Evolutionary conservation across 2,329 filamentous ascomycete genomes (phyloP).

Genomic region (Phoma herbarum): DNA sequence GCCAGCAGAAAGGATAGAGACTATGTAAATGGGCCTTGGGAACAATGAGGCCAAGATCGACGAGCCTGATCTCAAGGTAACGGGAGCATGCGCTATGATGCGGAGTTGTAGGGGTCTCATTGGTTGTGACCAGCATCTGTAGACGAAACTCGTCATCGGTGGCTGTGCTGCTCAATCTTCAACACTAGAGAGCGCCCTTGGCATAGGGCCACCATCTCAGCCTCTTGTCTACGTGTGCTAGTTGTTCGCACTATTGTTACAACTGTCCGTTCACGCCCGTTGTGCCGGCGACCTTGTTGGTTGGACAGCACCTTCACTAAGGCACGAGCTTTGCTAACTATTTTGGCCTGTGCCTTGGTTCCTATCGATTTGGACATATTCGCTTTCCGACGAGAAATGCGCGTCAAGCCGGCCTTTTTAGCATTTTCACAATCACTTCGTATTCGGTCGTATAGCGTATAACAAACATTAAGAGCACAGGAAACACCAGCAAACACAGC

Average conservation of each 20-base stretch:
- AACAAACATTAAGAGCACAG: not conserved
- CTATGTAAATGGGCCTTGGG: not conserved
- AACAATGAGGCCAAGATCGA: not conserved
- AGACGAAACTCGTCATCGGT: slow-evolving; percentile 20
- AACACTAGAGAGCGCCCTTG: not conserved
- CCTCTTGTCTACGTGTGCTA: not conserved
- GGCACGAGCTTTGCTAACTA: not conserved
- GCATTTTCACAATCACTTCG: slow-evolving; percentile 1
- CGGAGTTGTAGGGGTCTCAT: slow-evolving; percentile 14
- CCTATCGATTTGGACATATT: not conserved
- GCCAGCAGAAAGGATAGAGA: not conserved
- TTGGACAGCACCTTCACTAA: not conserved
- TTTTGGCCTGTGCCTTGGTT: not conserved
- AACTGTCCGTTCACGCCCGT: not conserved
- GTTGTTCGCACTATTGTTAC: not conserved
- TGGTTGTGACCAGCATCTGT: slow-evolving; percentile 1
- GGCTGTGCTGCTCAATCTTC: slow-evolving; percentile 10
- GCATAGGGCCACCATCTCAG: not conserved
- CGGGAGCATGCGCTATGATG: slow-evolving; percentile 16
- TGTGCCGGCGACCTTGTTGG: not conserved
- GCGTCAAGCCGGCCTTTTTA: not conserved
- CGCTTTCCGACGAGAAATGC: not conserved
- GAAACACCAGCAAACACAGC: not conserved
- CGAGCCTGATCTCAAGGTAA: slow-evolving; percentile 14
- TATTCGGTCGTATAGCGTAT: slow-evolving; percentile 16